Base-by-base conservation (phyloP, 2,329 filamentous ascomycete species). In the Fusarium anguioides region DNA sequence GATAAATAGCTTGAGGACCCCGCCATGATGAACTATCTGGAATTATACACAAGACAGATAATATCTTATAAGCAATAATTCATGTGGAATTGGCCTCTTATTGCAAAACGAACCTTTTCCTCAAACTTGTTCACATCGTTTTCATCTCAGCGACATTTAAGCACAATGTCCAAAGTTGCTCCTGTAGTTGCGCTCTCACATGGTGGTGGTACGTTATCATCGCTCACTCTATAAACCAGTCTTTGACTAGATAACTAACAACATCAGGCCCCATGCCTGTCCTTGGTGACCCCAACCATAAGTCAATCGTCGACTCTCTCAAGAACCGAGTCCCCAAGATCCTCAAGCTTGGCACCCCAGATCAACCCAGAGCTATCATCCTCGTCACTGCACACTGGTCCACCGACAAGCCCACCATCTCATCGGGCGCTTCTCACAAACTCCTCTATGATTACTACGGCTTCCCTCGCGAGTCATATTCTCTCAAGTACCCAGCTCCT, bases 311-410 rank as follows among this genome's bases (percentile, higher is more conserved):
- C 33, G 75, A 79, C 46, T 88, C 85, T 1, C 79, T 89, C 60
- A 80, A 81, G 55, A 82, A 80, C 6, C 80, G 81, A 11, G 82
- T 89, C 8, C 87, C 87, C 47, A 77, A 82, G 70, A 81, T 89
- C 48, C 81, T 89, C 44, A 80, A 81, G 65, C 81, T 89, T 4
- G 80, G 81, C 36, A 86, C 85, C 0, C 73, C 82, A 2, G 76
- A 83, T 2, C 79, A 82, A 14, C 83, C 81, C 0, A 78, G 78
- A 11, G 86, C 83, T 23, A 86, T 88, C 42, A 77, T 87, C 11
- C 76, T 88, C 29, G 80, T 88, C 15, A 88, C 86, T 0, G 86
- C 86, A 6, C 86, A 88, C 76, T 88, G 86, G 86, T 81, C 80
- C 4, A 82, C 82, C 4, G 44, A 64, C 15, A 75, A 74, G 10